Evolutionary conservation across 441 rosid species (phyloP).

Genomic region (Dalechampia spathulata): DNA sequence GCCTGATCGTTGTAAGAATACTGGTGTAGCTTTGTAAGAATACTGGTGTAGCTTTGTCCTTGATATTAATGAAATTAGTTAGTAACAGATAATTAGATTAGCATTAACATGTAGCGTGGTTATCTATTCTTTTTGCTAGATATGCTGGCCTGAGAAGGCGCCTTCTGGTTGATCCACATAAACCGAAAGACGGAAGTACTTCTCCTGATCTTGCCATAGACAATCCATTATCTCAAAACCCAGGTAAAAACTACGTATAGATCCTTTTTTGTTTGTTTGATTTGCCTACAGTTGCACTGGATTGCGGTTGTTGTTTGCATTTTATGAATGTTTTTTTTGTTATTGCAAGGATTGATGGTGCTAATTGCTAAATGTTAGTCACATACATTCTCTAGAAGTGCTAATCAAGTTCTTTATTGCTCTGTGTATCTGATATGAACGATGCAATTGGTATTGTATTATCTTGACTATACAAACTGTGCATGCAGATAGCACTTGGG

Average conservation of each 20-base stretch:
- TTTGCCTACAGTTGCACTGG: background rate
- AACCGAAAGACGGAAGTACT: constrained; percentile 50
- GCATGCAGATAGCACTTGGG: constrained; percentile 85
- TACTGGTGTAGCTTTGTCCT: too few relatives aligned
- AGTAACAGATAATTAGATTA: too few relatives aligned
- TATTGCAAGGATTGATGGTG: background rate
- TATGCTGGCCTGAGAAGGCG: constrained; percentile 79
- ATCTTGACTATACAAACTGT: constrained; percentile 4
- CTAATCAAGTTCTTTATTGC: background rate
- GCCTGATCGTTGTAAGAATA: too few relatives aligned
- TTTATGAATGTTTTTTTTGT: background rate
- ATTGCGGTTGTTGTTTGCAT: background rate
- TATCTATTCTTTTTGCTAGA: constrained; percentile 20
- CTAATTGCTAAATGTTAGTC: background rate
- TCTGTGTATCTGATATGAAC: too few relatives aligned
- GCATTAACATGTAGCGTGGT: too few relatives aligned
- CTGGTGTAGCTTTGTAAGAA: too few relatives aligned
- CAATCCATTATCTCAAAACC: constrained; percentile 89
- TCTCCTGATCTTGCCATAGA: constrained; percentile 65
- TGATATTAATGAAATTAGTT: too few relatives aligned
- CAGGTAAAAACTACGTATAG: constrained; percentile 49
- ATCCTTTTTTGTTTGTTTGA: background rate
- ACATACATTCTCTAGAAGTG: background rate
- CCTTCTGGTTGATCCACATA: constrained; percentile 71
- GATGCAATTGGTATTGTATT: too few relatives aligned